phyloP scores from a whole-genome alignment of 306 rosid genomes.

The Quillaja saponaria region DNA sequence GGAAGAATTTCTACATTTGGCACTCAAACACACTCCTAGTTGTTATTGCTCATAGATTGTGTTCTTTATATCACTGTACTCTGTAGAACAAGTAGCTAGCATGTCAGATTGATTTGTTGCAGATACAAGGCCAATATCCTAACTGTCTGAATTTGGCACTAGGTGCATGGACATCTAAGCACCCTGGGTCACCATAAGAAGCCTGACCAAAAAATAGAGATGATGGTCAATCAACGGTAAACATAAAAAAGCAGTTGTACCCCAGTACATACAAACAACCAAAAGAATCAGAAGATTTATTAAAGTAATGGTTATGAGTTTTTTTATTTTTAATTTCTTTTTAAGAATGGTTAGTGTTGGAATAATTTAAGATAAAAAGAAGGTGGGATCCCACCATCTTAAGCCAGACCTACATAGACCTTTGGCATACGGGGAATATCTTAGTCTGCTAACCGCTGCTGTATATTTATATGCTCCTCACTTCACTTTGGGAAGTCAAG shows the following conservation, averaged over 20 bases:
- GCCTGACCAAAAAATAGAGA: constrained; percentile 11
- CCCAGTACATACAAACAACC: neutral
- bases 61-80: constrained; percentile 16
- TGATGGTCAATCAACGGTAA: neutral
- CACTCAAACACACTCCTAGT: constrained; percentile 1
- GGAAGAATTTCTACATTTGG: constrained; percentile 11
- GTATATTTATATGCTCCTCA: constrained; percentile 49
- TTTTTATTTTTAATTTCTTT: no score
- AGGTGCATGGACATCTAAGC: constrained; percentile 13
- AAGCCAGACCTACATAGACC: constrained; percentile 28
- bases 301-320: constrained; percentile 22
- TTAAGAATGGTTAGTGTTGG: constrained; percentile 21
- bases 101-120: constrained; percentile 15
- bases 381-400: constrained; percentile 52
- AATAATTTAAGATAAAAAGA: constrained; percentile 49
- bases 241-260: neutral
- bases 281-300: neutral
- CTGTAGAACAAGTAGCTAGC: constrained; percentile 11
- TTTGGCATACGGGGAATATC: constrained; percentile 35
- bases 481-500: constrained; percentile 38
- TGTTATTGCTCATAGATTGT: constrained; percentile 6
- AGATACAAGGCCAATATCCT: neutral
- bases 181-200: constrained; percentile 13
- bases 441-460: constrained; percentile 30
- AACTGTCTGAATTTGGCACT: constrained; percentile 10